A percentile compares a stretch with the other conserved stretches of the same genome.
These are phyloP conservation scores for Amanita muscaria DNA, from an alignment of 768 basidiomycete genomes.

Conservation along the genomic window DNA sequence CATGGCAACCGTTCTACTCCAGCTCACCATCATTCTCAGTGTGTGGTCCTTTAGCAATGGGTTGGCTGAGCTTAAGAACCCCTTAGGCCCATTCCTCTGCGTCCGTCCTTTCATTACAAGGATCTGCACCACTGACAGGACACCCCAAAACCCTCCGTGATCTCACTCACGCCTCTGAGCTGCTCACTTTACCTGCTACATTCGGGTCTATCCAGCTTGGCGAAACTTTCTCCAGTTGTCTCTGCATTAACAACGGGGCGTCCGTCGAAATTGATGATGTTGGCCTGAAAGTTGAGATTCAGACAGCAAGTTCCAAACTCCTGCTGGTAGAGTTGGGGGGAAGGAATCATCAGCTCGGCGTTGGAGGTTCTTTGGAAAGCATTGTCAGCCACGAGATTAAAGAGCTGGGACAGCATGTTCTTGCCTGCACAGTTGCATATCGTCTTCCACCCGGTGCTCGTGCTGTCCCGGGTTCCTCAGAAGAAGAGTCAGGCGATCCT, in stretches of 20 bases:
- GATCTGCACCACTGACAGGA: slow-evolving; percentile 54
- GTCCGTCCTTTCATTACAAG: slow-evolving; percentile 71
- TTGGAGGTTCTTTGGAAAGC: slow-evolving; percentile 55
- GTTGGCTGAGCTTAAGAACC: slow-evolving; percentile 3
- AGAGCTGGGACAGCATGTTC: slow-evolving; percentile 84
- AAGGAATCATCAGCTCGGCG: slow-evolving; percentile 33
- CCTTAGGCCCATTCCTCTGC: slow-evolving; percentile 60
- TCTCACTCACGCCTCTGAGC: slow-evolving; percentile 67
- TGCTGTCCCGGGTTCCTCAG: slow-evolving; percentile 32
- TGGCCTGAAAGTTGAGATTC: slow-evolving; percentile 73
- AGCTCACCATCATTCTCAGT: slow-evolving; percentile 74
- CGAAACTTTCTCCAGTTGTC: slow-evolving; percentile 76
- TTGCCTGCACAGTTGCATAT: slow-evolving; percentile 81
- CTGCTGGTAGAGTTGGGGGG: slow-evolving; percentile 58
- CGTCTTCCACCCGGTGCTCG: slow-evolving; percentile 54
- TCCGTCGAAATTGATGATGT: slow-evolving; percentile 54
- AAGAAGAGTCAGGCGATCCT: slow-evolving; percentile 45
- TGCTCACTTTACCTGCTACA: slow-evolving; percentile 72
- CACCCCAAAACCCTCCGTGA: slow-evolving; percentile 83
- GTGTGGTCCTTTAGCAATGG: slow-evolving; percentile 13
- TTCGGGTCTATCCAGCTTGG: slow-evolving; percentile 87
- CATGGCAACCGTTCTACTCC: slow-evolving; percentile 86
- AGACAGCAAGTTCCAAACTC: slow-evolving; percentile 63
- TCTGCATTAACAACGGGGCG: slow-evolving; percentile 78
- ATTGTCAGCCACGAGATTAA: slow-evolving; percentile 86